These are phyloP conservation scores for Hondaea fermentalgiana DNA, from an alignment of 108 stramenopile genomes.

Conservation along the genomic window DNA sequence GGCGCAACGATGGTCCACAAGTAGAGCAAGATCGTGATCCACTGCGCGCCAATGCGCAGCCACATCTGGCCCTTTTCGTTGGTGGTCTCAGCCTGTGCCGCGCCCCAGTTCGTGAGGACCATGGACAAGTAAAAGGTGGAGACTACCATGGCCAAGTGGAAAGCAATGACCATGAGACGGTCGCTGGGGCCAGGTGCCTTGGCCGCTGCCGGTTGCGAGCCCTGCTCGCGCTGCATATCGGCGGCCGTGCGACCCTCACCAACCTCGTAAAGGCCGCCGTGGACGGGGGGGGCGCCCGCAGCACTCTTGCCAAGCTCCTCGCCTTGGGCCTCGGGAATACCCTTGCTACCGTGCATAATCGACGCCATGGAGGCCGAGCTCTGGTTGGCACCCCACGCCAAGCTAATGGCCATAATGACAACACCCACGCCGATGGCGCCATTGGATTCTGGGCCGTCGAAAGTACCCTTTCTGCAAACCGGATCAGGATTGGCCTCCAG, in stretches of 20 bases:
- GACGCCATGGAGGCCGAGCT: not conserved
- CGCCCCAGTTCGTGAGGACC: slow-evolving; percentile 19
- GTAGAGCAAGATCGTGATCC: not conserved
- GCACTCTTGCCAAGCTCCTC: not conserved
- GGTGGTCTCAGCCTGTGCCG: not conserved
- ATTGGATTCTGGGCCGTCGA: not conserved
- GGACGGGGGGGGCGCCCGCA: not conserved
- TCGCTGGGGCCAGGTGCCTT: not conserved
- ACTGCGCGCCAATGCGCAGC: not conserved
- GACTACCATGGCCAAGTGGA: not conserved
- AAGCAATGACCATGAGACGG: not conserved
- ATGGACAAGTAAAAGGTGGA: slow-evolving; percentile 1
- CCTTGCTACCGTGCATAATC: slow-evolving; percentile 4
- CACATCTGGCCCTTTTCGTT: slow-evolving; percentile 4
- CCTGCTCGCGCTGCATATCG: not conserved
- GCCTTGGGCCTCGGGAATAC: not conserved
- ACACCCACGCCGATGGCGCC: not conserved
- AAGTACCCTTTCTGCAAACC: not conserved
- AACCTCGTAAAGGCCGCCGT: not conserved
- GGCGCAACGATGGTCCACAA: not conserved
- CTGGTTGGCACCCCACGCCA: not conserved
- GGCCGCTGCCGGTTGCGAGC: not conserved
- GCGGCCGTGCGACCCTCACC: not conserved
- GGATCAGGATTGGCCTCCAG: not conserved
- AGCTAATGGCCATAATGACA: not conserved